Base-by-base conservation (phyloP, 192 early-diverging fungal species). In the Linnemannia hyalina region DNA sequence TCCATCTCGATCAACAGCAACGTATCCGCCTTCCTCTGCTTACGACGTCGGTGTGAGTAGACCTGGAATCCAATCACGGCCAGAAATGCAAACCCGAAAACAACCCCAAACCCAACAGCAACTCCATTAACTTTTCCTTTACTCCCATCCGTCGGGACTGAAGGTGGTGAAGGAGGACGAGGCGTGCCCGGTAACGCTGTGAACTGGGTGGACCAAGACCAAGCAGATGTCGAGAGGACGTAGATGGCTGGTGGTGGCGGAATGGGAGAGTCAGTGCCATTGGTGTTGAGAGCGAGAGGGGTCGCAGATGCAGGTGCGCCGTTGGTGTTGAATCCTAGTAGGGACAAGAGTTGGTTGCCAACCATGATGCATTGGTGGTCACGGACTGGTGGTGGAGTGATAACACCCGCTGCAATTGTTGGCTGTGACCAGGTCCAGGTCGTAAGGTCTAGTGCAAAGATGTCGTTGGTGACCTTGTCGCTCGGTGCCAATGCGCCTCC, bases 281-380 rank as follows among this genome's bases (percentile, higher is more conserved):
- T 7, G 20, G 15, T 42, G 11, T 18, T 41, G 6, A 74, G 18
- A 46, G 65, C 18, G 5, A 32, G 35, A 36, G 83, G 60, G 9
- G 60, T 65, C 9, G 60, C n/a, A 77, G 68, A 73, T 23, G 78
- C 74, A 7, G 83, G 83, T 42, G 47, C 78, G 18, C 76, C 75
- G 49, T 85, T 85, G 41, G 52, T 38, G 55, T 85, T 85, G 70
- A 85, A 85, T 8, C 83, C 83, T 3, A 85, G 32, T 8, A 85
- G 40, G 1, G 83, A 77, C 22, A 85, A 26, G 41, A 85, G 75
- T 60, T 85, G 83, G 35, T 85, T 75, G 29, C 83, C 83, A 9
- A 85, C 74, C 13, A 80, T 60, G 68, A 80, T 70, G 70, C 83
- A 85, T 68, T 80, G 74, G 46, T 85, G 83, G 29, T 85, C 83